Evolutionary conservation across 176 grass and related monocot species (phyloP).

Genomic region (Phoenix roebelenii): DNA sequence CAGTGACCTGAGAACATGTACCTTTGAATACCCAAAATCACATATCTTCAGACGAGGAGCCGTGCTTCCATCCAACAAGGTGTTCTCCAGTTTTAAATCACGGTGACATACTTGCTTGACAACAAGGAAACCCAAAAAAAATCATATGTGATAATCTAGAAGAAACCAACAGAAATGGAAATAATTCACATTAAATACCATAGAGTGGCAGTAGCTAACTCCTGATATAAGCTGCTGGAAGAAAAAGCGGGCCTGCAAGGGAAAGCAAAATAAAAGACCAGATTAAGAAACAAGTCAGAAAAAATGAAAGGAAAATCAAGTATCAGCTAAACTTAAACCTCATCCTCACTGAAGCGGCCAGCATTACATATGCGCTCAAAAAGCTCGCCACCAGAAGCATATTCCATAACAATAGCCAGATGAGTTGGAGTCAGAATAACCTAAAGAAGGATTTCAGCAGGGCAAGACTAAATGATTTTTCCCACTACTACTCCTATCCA

Average conservation of each 20-base stretch:
- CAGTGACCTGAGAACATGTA: not conserved
- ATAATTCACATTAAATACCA: constrained; percentile 38
- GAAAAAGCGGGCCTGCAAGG: constrained; percentile 74
- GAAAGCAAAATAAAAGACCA: not conserved
- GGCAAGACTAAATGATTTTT: not conserved
- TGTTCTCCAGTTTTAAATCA: constrained; percentile 96
- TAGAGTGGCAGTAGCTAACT: constrained; percentile 95
- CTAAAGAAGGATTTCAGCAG: constrained; percentile 16
- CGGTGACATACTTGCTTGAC: constrained; percentile 99
- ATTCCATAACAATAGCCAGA: constrained; percentile 99
- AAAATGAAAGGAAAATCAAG: not conserved
- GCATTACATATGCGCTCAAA: constrained; percentile 93
- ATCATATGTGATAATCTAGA: not conserved
- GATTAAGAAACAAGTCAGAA: not conserved
- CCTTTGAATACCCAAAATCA: constrained; percentile 98
- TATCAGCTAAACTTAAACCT: constrained; percentile 40
- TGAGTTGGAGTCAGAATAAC: constrained; percentile 99
- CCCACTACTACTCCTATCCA: not conserved
- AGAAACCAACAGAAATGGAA: constrained; percentile 10
- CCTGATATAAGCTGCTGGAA: constrained; percentile 99
- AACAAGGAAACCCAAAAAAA: constrained; percentile 38
- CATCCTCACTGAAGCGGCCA: constrained; percentile 86
- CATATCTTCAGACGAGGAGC: constrained; percentile 97
- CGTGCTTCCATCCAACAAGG: constrained; percentile 72
- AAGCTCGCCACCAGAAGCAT: constrained; percentile 92